These are phyloP conservation scores for Plectosphaerella plurivora DNA, from an alignment of 2,329 filamentous ascomycete species.

Conservation along the genomic window DNA sequence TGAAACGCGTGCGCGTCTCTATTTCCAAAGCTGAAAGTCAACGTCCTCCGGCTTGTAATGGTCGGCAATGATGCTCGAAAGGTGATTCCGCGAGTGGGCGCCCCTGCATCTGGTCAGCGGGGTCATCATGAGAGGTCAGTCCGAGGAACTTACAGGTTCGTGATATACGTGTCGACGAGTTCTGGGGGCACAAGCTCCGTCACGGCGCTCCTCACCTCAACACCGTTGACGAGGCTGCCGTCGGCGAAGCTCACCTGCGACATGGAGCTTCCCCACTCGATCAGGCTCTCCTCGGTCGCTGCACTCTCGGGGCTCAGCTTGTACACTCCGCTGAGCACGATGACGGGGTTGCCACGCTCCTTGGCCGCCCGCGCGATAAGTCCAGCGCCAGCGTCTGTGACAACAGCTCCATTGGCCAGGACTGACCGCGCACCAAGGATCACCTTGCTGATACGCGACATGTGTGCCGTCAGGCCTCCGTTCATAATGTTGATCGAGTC, in stretches of 20 bases:
- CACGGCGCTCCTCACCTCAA: slow-evolving; percentile 73
- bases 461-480: slow-evolving; percentile 83
- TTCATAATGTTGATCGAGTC: slow-evolving; percentile 81
- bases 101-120: slow-evolving; percentile 38
- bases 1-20: slow-evolving; percentile 9
- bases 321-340: slow-evolving; percentile 88
- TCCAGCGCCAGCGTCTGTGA: slow-evolving; percentile 79
- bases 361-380: slow-evolving; percentile 82
- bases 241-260: slow-evolving; percentile 75
- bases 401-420: slow-evolving; percentile 79
- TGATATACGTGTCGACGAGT: slow-evolving; percentile 76
- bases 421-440: slow-evolving; percentile 85
- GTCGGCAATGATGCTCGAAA: slow-evolving; percentile 70
- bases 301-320: slow-evolving; percentile 89
- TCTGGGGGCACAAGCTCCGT: slow-evolving; percentile 80
- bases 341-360: slow-evolving; percentile 76
- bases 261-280: slow-evolving; percentile 81
- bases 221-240: slow-evolving; percentile 70
- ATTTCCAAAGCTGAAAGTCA: slow-evolving; percentile 46
- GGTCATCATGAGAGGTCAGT: slow-evolving; percentile 3
- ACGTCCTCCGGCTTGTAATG: slow-evolving; percentile 73
- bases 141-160: slow-evolving; percentile 55
- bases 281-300: slow-evolving; percentile 73
- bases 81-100: slow-evolving; percentile 64
- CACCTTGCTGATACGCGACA: slow-evolving; percentile 94